Evolutionary conservation across 1,284 basidiomycete species (phyloP), one percentile per base, ranked within the genome.

Genomic region (Cutaneotrichosporon cutaneum): DNA sequence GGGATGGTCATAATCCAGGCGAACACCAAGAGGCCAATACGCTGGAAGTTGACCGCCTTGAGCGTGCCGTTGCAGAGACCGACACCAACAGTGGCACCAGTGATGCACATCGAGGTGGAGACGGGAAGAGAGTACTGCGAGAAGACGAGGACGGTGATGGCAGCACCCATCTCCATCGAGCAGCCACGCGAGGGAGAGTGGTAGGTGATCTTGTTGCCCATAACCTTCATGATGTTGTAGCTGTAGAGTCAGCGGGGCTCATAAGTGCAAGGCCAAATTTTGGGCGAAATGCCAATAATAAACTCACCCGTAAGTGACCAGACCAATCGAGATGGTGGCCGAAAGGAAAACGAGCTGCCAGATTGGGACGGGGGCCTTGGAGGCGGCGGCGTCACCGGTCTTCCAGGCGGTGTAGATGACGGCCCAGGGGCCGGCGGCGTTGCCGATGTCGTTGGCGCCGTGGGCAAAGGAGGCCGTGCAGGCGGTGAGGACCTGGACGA

Each of bases 401-500:
- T 56, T 61, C 81, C 81, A 82, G 48, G 73, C 72, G 24, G 66
- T 64, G 69, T 76, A 80, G 61, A 79, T 77, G 57, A 75, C 76
- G 2, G 81, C 75, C 72, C 76, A 81, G n/a, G 81, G 81, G 32
- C 77, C 81, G 61, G 81, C 76, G 13, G 81, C 78, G 69, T 82
- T 82, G 21, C 71, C 72, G 54, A 75, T 74, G 58, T 77, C 77
- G 69, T 79, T 79, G 63, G 72, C 71, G 58, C 79, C 80, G 68
- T 81, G 80, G 44, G 80, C 81, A 68, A 82, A 82, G 24, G 80
- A 82, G n/a, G 80, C 80, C 51, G 77, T 81, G 67, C 80, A 82
- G 27, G 81, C 81, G 18, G 81, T 82, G 51, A 82, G 62, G 58
- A 82, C 73, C 65, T 82, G 81, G 50, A 82, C 66, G 66, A 82